Base-by-base conservation (phyloP, 1,284 basidiomycete species). In the Abortiporus biennis region DNA sequence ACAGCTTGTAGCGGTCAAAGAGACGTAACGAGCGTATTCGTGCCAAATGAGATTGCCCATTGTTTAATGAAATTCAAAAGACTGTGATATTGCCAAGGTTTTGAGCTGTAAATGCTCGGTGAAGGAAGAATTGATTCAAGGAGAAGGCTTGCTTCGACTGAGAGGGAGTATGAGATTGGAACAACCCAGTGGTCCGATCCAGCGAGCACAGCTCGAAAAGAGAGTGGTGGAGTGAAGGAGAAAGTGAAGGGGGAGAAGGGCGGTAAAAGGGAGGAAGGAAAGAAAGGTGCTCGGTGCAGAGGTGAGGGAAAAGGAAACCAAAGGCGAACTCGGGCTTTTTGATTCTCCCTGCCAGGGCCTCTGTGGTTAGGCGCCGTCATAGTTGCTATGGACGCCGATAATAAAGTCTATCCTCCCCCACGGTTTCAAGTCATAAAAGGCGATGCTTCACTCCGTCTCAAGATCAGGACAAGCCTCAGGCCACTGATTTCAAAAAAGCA, bases 21-120 rank as follows among this genome's bases (percentile, higher is more conserved):
- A 71, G 50, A 91, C 72, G 38, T 76, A 71, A 49, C 85, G 82
- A 51, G 78, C 71, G 65, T 85, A 82, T 54, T 91, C 78, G 64
- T 88, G 80, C 86, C 87, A 92, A 53, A 91, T 67, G 50, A 92
- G 69, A 44, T 80, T 81, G 51, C 88, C 90, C 89, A 92, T 92
- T 49, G 49, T 59, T 54, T 45, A 49, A 36, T 25, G 35, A 34
- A 46, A 38, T 43, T 23, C 35, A 23, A 17, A 30, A 38, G 35
- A 36, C 40, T 46, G 37, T 35, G 50, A 36, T 47, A 38, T 33
- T 49, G 46, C 49, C 48, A 39, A 41, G 43, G 38, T 46, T 45
- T 34, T 54, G 47, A 47, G 40, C 45, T 43, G 22, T 12, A 39
- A 39, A 29, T n/a, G 37, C 22, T 29, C 16, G 11, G 6, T 29